Base-by-base conservation (phyloP, 306 rosid species). In the Psophocarpus tetragonolobus region DNA sequence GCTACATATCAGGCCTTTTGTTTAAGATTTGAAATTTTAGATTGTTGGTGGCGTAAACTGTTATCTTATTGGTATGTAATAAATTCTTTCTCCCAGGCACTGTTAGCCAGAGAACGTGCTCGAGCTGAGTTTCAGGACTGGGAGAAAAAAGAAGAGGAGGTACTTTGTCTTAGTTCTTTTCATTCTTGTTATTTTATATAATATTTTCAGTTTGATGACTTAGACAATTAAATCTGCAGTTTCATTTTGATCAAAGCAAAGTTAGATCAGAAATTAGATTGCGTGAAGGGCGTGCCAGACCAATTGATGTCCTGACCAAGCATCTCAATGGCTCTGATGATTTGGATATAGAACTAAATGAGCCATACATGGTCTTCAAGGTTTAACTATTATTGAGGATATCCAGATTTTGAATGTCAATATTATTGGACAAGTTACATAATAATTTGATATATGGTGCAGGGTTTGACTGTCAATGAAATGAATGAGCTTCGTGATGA, bases 81-180 rank as follows among this genome's bases (percentile, higher is more conserved):
- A 54, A 50, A 79, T 67, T 84, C 27, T 77, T 77, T 84, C 73
- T 84, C n/a, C 54, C 81, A 96, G 99, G 99, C 99, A 23, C 57
- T 92, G 74, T 86, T 96, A 81, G 97, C 97, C 18, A 91, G 99
- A 86, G 98, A 96, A 82, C 91, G 97, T 54, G 97, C 99, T 70
- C 92, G 97, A 53, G 98, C 99, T 79, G 99, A 96, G 84, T 96
- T 88, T 85, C 98, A 96, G 69, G 98, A 96, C 83, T 96, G 97
- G 99, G 99, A 96, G 83, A 92, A 96, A 84, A 96, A 91, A 71
- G 99, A 96, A 84, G 98, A 96, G 76, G 99, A 96, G 94, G 99
- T 92, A 82, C 54, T 77, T 35, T 63, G 47, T 80, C 38, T 12
- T 23, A 36, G 6, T 64, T 68, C 32, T 71, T 80, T 75, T 41